Base-by-base conservation (phyloP, 2,329 filamentous ascomycete genomes). In the Scedosporium apiospermum region DNA sequence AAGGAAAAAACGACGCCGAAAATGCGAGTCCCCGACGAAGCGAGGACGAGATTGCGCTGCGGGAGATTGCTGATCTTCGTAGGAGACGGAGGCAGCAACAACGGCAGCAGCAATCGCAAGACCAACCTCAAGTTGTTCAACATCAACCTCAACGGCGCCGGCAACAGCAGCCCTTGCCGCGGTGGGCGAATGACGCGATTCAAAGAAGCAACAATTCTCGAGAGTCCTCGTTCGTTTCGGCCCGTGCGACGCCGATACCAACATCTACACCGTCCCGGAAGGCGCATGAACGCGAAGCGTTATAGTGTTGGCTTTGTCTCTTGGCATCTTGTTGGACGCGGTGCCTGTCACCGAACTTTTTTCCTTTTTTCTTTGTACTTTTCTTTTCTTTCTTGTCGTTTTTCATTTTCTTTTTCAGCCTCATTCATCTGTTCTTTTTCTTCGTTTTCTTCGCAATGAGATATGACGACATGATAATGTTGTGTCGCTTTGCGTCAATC, bases 11-110 rank as follows among this genome's bases (percentile, higher is more conserved):
- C 10, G 21, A 23, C 12, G 14, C 34, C 18, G 10, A 26, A 26
- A 10, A 18, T 3, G 18, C 12, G 10, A 61, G 58, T 27, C 46
- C 58, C 14, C 42, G 63, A 51, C 69, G 65, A 5, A 65, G 41
- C 12, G 71, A 73, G 34, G 74, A 75, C 53, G 64, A 71, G 46
- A 68, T 69, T 58, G 71, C 73, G 16, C 71, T 76, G 70, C 68
- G 68, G 49, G 71, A 72, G 62, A 70, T 72, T 34, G 71, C 69
- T 21, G 68, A 71, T 57, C 70, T 71, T 62, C 69, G 63, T 64
- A 66, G 38, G 12, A 66, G 34, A 41, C 58, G 57, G 27, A 26
- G 34, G 44, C 59, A 23, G 14, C 34, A 61, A 41, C 21, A 14
- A n/a, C 12, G 7, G 42, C n/a, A 38, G 21, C 14, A 30, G 23